Conservation (phyloP, 495 filamentous ascomycete species). For the Aspergillus steynii region DNA sequence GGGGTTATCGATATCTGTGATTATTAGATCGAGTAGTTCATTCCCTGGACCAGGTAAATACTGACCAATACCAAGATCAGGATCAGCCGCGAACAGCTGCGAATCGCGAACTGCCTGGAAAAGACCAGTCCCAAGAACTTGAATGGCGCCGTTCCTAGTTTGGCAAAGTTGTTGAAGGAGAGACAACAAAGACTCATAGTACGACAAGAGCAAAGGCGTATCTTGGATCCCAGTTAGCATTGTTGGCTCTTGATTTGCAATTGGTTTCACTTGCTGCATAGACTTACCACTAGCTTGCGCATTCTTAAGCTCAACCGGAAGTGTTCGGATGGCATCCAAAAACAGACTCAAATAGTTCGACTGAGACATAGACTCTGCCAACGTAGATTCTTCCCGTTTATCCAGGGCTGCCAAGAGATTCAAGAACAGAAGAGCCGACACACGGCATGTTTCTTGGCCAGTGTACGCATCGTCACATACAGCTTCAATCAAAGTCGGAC, state of each 20-base stretch:
- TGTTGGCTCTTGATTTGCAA: conserved; percentile 10
- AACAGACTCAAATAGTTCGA: conserved; percentile 89
- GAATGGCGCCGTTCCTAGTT: conserved; percentile 73
- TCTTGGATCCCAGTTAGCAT: conserved; percentile 37
- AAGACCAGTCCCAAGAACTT: conserved; percentile 84
- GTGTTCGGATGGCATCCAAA: conserved; percentile 74
- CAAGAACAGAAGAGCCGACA: conserved; percentile 77
- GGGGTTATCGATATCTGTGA: conserved; percentile 62
- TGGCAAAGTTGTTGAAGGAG: conserved; percentile 84
- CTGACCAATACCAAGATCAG: conserved; percentile 83
- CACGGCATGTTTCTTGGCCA: conserved; percentile 75
- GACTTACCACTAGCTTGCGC: conserved; percentile 51
- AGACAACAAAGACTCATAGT: conserved; percentile 74
- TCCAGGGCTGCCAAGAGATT: conserved; percentile 69
- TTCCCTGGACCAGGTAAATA: conserved; percentile 13
- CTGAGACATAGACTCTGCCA: conserved; percentile 76
- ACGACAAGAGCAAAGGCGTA: conserved; percentile 55
- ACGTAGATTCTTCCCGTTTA: conserved; percentile 62
- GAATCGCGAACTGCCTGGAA: conserved; percentile 80
- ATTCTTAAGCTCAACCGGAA: conserved; percentile 64
- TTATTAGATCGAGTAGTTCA: conserved; percentile 18
- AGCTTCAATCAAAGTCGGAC: conserved; percentile 76
- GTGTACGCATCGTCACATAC: conserved; percentile 92
- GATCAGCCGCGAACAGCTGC: conserved; percentile 82
- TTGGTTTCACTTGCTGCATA: conserved; percentile 3